Evolutionary conservation across 306 rosid genomes (phyloP), one percentile per base, ranked within the genome.

Genomic region (Prunus mongolica): DNA sequence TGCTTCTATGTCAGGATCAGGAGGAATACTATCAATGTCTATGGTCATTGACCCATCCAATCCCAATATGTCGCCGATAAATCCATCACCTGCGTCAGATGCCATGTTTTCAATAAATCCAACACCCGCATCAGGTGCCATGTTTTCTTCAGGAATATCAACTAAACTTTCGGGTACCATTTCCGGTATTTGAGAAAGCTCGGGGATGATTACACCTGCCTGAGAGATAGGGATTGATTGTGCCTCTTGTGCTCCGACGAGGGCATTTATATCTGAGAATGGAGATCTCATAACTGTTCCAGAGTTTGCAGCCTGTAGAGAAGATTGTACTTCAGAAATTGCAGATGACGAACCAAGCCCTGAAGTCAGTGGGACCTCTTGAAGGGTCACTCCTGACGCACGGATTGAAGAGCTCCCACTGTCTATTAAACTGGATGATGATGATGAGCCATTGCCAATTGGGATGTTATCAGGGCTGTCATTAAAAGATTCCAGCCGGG

Each of bases 341-440:
- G 74, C 83, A 16, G 87, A 68, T 46, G 86, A 87, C 63, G 78
- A 82, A n/a, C 68, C 64, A 45, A 70, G 89, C 71, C 83, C 86
- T 20, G 93, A 79, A 71, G 86, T 76, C 38, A 84, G 96, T 12
- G 84, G 81, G 64, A 90, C 93, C 84, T 95, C 99, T 75, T 92
- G 96, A 73, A 95, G 97, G 32, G 87, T 89, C 75, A 89, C 96
- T 49, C 90, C 93, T 25, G 93, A 89, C 30, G 74, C 65, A 86
- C 77, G 82, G 81, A 85, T 85, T 61, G 94, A 82, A 75, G 97
- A 79, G 85, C 87, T 86, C 64, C 86, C 83, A 78, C 82, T 76
- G 77, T 94, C 94, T 84, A 78, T 74, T 72, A 82, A 86, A 82
- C 71, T 61, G 65, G 89, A 69, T 20, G 89, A 61, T 71, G 95